Evolutionary conservation across 371 early-diverging fungal species (phyloP), one percentile per base, ranked within the genome.

Genomic region (Nematocida sp.): DNA sequence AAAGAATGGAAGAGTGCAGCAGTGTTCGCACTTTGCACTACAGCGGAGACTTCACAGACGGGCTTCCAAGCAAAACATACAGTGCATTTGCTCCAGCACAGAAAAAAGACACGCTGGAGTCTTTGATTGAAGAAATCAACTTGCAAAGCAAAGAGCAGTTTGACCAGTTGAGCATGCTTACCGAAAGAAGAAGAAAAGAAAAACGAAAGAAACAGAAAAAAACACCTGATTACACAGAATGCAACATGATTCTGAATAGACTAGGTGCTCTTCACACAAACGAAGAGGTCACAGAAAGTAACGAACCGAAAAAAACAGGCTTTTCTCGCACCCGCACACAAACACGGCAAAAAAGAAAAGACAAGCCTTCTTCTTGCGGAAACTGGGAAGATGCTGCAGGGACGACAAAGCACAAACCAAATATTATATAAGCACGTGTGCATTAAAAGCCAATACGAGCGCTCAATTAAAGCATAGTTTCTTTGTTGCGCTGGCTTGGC

Each of bases 401-500:
- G 3, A 34, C 11, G 15, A 40, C 29, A 21, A 53, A 31, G 45
- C 43, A 55, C 56, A 7, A 55, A 40, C 66, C 66, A 53, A 40
- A 55, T 31, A 66, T 55, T 55, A 66, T 66, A 38, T 66, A 66
- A n/a, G n/a, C n/a, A n/a, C n/a, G n/a, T n/a, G n/a, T n/a, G n/a
- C n/a, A n/a, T n/a, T n/a, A n/a, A n/a, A n/a, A n/a, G n/a, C n/a
- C n/a, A n/a, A n/a, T n/a, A n/a, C n/a, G n/a, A n/a, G n/a, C n/a
- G n/a, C n/a, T n/a, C n/a, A n/a, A n/a, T n/a, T n/a, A n/a, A n/a
- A n/a, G n/a, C n/a, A n/a, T n/a, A n/a, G n/a, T n/a, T n/a, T n/a
- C n/a, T n/a, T n/a, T n/a, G n/a, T n/a, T n/a, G n/a, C n/a, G n/a
- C n/a, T n/a, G n/a, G n/a, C n/a, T n/a, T n/a, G n/a, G n/a, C n/a